Conservation (phyloP, 352 stramenopile species). For the Phytophthora agathidicida region DNA sequence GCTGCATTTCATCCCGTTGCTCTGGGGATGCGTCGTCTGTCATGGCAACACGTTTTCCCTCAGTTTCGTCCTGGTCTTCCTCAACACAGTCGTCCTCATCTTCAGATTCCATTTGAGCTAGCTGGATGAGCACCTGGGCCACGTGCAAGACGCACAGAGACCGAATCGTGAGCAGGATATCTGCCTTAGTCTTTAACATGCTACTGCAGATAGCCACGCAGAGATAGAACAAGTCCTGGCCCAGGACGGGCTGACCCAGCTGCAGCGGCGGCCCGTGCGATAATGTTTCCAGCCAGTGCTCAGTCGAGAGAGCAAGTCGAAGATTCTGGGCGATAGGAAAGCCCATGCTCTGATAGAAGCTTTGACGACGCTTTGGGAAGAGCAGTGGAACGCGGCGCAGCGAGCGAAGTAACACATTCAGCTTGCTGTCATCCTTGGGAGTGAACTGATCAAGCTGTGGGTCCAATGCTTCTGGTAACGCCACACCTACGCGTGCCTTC, state of each 20-base stretch:
- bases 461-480: constrained; percentile 70
- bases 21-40: constrained; percentile 27
- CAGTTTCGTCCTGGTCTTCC: constrained; percentile 27
- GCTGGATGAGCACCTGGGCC: constrained; percentile 77
- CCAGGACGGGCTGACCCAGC: constrained; percentile 64
- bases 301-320: constrained; percentile 43
- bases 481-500: constrained; percentile 68
- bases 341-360: constrained; percentile 62
- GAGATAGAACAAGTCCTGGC: constrained; percentile 80
- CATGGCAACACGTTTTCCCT: background rate
- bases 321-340: constrained; percentile 54
- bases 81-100: constrained; percentile 57
- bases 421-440: constrained; percentile 79
- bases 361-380: constrained; percentile 54
- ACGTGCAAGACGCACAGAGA: constrained; percentile 82
- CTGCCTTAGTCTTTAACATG: constrained; percentile 76
- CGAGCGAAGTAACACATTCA: constrained; percentile 72
- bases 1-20: constrained; percentile 51
- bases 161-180: constrained; percentile 82
- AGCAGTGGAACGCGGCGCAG: constrained; percentile 62
- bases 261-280: constrained; percentile 53
- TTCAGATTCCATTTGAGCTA: constrained; percentile 58
- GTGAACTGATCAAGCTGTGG: constrained; percentile 71
- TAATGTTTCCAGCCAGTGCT: constrained; percentile 61
- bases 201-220: constrained; percentile 79